Conservation (phyloP, 352 stramenopile genomes). For the Phytophthora constricta region DNA sequence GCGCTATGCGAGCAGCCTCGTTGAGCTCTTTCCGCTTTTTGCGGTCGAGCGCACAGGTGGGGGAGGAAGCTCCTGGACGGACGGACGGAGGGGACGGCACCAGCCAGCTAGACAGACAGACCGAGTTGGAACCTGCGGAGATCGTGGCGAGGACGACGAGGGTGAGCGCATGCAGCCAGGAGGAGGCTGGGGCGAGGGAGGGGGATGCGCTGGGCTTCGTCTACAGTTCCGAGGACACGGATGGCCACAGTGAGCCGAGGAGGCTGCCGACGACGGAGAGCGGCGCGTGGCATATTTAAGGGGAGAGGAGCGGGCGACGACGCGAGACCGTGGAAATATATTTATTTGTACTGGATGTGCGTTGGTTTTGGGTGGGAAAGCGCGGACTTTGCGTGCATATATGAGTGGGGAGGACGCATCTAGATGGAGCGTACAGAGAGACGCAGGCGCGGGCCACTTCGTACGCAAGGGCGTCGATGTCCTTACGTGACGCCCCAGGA, state of each 20-base stretch:
- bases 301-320: too few relatives aligned
- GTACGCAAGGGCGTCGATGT: too few relatives aligned
- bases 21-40: conserved; percentile 76
- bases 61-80: conserved; percentile 3
- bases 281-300: too few relatives aligned
- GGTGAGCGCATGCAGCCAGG: neutral
- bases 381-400: conserved; percentile 14
- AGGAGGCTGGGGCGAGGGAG: neutral
- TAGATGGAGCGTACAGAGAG: too few relatives aligned
- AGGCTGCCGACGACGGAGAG: too few relatives aligned
- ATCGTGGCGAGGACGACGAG: neutral
- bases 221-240: too few relatives aligned
- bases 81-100: neutral
- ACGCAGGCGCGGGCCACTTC: too few relatives aligned
- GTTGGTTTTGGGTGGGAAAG: conserved; percentile 20
- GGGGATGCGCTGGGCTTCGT: neutral
- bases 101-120: neutral
- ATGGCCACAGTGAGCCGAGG: too few relatives aligned
- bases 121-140: too few relatives aligned
- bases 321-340: conserved; percentile 27
- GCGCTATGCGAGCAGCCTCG: conserved; percentile 44
- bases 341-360: conserved; percentile 26
- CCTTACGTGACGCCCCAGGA: too few relatives aligned
- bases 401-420: neutral
- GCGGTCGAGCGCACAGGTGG: conserved; percentile 51